Evolutionary conservation across 2,329 filamentous ascomycete genomes (phyloP).

Genomic region (Colletotrichum filicis): DNA sequence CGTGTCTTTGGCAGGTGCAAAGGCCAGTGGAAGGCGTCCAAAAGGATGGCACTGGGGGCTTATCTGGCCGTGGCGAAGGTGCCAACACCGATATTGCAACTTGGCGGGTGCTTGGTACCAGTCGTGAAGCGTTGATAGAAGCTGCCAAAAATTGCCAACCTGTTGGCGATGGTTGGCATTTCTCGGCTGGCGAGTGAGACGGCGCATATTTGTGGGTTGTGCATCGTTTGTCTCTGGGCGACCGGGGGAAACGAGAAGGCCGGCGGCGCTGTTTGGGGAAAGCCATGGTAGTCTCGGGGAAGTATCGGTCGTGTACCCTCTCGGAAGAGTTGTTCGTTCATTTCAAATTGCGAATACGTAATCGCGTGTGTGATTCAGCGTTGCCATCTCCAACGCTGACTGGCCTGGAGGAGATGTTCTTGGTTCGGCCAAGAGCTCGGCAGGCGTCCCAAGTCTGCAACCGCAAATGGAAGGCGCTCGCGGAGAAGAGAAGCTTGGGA

Average conservation of each 20-base stretch:
- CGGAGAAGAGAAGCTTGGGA: not conserved
- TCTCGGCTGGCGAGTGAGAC: conserved; percentile 28
- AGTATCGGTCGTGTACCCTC: conserved; percentile 21
- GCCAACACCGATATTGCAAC: conserved; percentile 34
- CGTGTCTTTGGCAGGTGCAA: conserved; percentile 9
- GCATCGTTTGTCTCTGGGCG: conserved; percentile 8
- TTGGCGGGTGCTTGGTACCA: conserved; percentile 34
- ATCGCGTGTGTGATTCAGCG: conserved; percentile 12
- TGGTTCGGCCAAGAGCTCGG: conserved; percentile 28
- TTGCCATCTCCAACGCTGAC: conserved; percentile 6
- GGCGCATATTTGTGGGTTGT: conserved; percentile 16
- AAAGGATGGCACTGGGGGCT: not conserved
- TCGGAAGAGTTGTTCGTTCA: not conserved
- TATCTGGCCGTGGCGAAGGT: conserved; percentile 24
- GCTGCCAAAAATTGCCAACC: conserved; percentile 22
- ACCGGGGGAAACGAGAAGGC: conserved; percentile 1
- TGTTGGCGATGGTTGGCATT: conserved; percentile 33
- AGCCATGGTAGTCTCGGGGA: not conserved
- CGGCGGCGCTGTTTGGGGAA: not conserved
- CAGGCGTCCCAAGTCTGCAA: conserved; percentile 18
- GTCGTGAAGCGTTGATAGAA: conserved; percentile 25
- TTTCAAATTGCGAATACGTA: conserved; percentile 18
- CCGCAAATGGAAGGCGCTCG: conserved; percentile 15
- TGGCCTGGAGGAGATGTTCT: conserved; percentile 17
- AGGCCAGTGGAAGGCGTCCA: not conserved